phyloP scores from a whole-genome alignment of 306 rosid genomes.

The Gastrolobium villosum region DNA sequence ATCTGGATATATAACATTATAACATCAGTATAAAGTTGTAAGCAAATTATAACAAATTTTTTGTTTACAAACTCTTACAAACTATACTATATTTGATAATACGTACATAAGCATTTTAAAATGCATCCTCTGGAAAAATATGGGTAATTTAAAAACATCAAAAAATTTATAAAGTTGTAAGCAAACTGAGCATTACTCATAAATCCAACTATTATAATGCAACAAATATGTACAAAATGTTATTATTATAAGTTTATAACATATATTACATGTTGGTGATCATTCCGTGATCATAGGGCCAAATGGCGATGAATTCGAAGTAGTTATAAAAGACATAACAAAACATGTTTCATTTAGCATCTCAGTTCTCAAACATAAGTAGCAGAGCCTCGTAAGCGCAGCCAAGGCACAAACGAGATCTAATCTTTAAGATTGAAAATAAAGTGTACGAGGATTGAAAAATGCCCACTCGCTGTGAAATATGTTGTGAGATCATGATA shows the following conservation, averaged over 20 bases:
- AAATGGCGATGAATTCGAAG: not conserved
- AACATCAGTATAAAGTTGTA: too few species aligned
- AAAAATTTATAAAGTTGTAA: too few species aligned
- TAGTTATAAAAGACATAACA: not conserved
- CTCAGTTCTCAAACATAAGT: not conserved
- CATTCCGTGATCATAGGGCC: not conserved
- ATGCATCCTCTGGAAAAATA: too few species aligned
- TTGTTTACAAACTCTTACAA: too few species aligned
- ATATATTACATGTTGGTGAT: not conserved
- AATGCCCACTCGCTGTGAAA: conserved; percentile 72
- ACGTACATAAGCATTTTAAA: too few species aligned
- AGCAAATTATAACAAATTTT: too few species aligned
- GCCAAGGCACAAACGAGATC: not conserved
- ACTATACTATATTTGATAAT: too few species aligned
- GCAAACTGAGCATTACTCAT: too few species aligned
- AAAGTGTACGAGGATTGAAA: conserved; percentile 19
- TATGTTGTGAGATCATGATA: conserved; percentile 73
- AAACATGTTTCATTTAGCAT: not conserved
- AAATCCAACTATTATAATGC: too few species aligned
- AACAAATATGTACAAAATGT: not conserved
- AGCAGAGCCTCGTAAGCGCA: not conserved
- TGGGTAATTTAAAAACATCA: too few species aligned
- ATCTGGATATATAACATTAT: too few species aligned
- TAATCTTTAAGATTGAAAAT: not conserved
- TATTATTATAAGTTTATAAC: too few species aligned